These are phyloP conservation scores for Tirmania nivea DNA, from an alignment of 495 filamentous ascomycete species.

Conservation along the genomic window DNA sequence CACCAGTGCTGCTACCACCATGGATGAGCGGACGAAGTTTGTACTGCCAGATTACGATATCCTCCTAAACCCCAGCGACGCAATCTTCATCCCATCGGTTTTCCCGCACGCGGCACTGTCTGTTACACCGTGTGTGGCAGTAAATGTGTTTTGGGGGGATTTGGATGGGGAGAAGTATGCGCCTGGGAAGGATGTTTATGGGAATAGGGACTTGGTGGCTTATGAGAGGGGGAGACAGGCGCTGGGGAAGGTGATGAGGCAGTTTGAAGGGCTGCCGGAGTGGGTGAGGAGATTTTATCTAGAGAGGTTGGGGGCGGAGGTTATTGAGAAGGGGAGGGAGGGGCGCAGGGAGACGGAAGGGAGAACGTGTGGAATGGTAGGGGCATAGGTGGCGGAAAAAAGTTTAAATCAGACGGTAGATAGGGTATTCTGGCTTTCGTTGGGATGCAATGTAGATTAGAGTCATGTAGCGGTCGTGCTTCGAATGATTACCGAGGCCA, in stretches of 20 bases:
- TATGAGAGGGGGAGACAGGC: conserved; percentile 65
- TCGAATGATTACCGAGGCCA: too few species aligned
- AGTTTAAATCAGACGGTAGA: too few species aligned
- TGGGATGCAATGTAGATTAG: too few species aligned
- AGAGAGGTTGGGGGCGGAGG: conserved; percentile 47
- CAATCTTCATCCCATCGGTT: conserved; percentile 58
- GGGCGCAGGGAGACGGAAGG: not conserved
- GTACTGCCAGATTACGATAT: conserved; percentile 29
- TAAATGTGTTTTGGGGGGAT: conserved; percentile 72
- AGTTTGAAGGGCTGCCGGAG: conserved; percentile 42
- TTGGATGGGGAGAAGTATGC: conserved; percentile 37
- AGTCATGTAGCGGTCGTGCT: too few species aligned
- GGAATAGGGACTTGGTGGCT: conserved; percentile 62
- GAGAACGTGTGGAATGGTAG: not conserved
- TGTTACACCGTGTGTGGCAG: conserved; percentile 45
- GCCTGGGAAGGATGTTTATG: conserved; percentile 62
- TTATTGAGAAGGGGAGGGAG: conserved; percentile 23
- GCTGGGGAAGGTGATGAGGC: conserved; percentile 40
- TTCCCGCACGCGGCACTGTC: conserved; percentile 56
- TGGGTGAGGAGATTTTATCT: conserved; percentile 57
- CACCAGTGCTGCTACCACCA: conserved; percentile 35
- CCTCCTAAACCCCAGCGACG: conserved; percentile 42
- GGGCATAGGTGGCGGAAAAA: too few species aligned
- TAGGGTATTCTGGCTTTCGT: too few species aligned
- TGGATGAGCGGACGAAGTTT: too few species aligned